Evolutionary conservation across 2,329 filamentous ascomycete species (phyloP).

Genomic region (Teratosphaeriaceae sp.): DNA sequence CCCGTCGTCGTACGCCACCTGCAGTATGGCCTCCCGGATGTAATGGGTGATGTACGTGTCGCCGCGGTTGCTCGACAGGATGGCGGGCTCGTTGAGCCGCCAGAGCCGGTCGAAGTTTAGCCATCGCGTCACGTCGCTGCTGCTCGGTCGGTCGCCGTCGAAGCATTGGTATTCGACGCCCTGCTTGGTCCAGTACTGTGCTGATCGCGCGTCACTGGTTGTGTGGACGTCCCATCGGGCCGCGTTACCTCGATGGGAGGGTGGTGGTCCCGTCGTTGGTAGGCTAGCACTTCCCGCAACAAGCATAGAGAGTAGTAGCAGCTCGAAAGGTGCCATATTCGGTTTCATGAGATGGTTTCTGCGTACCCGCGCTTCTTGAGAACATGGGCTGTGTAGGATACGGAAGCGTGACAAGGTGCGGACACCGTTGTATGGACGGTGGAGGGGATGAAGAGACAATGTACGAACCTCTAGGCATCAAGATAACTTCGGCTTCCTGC

Average conservation of each 20-base stretch:
- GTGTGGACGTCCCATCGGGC: too few relatives aligned
- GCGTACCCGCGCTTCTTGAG: neutral
- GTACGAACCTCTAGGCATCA: too few relatives aligned
- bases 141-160: slow-evolving; percentile 6
- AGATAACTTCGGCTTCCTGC: too few relatives aligned
- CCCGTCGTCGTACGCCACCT: slow-evolving; percentile 8
- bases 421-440: too few relatives aligned
- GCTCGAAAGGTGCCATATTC: neutral
- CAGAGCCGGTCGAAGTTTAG: slow-evolving; percentile 15
- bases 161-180: slow-evolving; percentile 13
- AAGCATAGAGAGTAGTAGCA: neutral
- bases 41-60: slow-evolving; percentile 17
- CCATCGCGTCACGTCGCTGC: slow-evolving; percentile 7
- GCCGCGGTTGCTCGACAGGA: slow-evolving; percentile 15
- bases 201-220: too few relatives aligned
- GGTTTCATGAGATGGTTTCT: neutral
- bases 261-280: neutral
- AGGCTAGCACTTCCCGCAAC: neutral
- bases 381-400: too few relatives aligned
- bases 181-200: neutral
- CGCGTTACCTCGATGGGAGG: neutral
- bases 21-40: slow-evolving; percentile 11
- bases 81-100: slow-evolving; percentile 15
- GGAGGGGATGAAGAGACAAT: too few relatives aligned
- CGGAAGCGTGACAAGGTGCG: too few relatives aligned